Percentiles rank a stretch among this genome's conserved stretches.
phyloP scores from a whole-genome alignment of 208 protist genomes.

The Acanthamoeba lugdunensis region DNA sequence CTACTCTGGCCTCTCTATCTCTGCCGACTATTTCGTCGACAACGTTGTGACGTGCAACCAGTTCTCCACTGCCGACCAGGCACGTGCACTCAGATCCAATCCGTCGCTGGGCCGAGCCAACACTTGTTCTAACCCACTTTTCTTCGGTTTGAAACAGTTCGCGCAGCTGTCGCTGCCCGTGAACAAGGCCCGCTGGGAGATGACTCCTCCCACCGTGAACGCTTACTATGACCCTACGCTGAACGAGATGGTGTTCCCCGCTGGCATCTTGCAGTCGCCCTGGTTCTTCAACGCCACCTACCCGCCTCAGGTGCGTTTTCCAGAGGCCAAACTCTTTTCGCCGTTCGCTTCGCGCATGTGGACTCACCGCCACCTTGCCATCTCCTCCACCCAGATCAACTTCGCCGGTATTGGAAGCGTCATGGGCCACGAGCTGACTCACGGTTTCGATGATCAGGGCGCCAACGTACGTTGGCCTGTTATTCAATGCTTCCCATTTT shows the following conservation, averaged over 20 bases:
- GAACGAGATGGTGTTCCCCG: conserved; percentile 74
- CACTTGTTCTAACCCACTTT: too few species aligned
- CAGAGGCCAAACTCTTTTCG: background rate
- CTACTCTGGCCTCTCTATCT: background rate
- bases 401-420: conserved; percentile 70
- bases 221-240: conserved; percentile 54
- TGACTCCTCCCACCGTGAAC: conserved; percentile 50
- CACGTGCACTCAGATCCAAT: background rate
- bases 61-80: conserved; percentile 6
- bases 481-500: background rate
- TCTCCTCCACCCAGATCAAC: background rate
- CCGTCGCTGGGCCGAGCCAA: background rate
- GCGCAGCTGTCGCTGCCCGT: conserved; percentile 39
- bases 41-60: background rate
- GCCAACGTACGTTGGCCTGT: background rate
- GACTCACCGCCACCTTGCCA: background rate
- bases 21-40: background rate
- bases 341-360: background rate
- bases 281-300: conserved; percentile 28
- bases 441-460: conserved; percentile 71
- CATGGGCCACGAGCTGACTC: conserved; percentile 71
- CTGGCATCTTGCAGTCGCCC: conserved; percentile 54
- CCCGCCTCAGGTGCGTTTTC: background rate
- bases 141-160: background rate
- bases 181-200: conserved; percentile 57